Conservation (phyloP, 1,284 basidiomycete species). For the Veloboletus limbatus region DNA sequence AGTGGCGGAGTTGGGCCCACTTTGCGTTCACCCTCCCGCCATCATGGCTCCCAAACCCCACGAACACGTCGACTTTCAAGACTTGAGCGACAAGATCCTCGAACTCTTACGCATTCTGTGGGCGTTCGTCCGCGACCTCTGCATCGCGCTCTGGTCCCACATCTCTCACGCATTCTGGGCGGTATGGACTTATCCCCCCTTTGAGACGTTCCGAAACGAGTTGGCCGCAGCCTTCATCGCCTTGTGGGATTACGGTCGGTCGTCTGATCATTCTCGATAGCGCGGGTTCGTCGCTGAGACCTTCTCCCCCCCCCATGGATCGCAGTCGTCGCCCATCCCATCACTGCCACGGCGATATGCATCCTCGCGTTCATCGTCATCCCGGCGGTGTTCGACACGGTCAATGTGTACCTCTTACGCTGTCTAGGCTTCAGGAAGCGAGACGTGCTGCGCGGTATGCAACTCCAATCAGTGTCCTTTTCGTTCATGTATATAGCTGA, state of each 20-base stretch:
- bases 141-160: slow-evolving; percentile 14
- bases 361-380: slow-evolving; percentile 17
- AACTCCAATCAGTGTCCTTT: too few relatives aligned
- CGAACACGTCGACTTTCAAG: slow-evolving; percentile 23
- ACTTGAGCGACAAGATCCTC: slow-evolving; percentile 14
- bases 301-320: too few relatives aligned
- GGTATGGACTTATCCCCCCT: slow-evolving; percentile 27
- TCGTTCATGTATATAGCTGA: neutral
- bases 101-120: slow-evolving; percentile 17
- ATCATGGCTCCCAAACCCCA: slow-evolving; percentile 21
- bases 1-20: too few relatives aligned
- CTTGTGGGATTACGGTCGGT: slow-evolving; percentile 21
- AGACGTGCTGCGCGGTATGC: slow-evolving; percentile 16
- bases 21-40: too few relatives aligned
- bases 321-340: slow-evolving; percentile 17
- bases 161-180: slow-evolving; percentile 7
- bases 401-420: neutral
- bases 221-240: slow-evolving; percentile 10
- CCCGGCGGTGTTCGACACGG: neutral
- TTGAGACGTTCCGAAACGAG: slow-evolving; percentile 25
- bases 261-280: too few relatives aligned
- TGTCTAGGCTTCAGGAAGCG: neutral
- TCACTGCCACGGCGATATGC: slow-evolving; percentile 9
- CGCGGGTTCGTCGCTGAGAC: too few relatives aligned
- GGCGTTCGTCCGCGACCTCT: slow-evolving; percentile 10